Base-by-base conservation (phyloP, 2,329 filamentous ascomycete species). In the Fusarium stilboides region DNA sequence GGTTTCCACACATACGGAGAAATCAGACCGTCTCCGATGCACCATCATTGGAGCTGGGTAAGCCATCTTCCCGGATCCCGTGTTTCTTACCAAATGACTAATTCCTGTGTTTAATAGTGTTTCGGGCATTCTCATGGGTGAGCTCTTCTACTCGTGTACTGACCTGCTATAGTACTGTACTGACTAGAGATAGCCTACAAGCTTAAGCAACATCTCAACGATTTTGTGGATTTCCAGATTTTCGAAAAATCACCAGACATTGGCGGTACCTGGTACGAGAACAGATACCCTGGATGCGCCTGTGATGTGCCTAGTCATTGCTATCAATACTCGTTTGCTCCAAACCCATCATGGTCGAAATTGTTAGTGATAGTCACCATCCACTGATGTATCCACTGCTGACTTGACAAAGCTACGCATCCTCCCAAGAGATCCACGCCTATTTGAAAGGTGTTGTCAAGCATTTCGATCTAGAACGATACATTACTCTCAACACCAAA, bases 211-310 rank as follows among this genome's bases (percentile, higher is more conserved):
- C 62, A 69, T 33, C 63, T 70, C 5, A 36, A 65, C 4, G 62
- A 62, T 22, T 64, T 57, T 28, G 43, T 49, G 0, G 34, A 22
- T 4, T 53, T 70, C 5, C 57, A 65, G 39, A 76, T 88, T 43
- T 88, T 88, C 72, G 87, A 88, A 68, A 88, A 88, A 77, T 88
- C 88, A 62, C 74, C 77, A 10, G 82, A 84, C 20, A 80, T 88
- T 13, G 86, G 86, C 20, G 87, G 87, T 4, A 89, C 87, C 0
- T 89, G 87, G 87, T 82, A 82, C 65, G 87, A 88, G 72, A 88
- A 88, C 71, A 79, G 82, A 20, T 89, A 89, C 63, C 87, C 20
- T 2, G 57, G 63, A 13, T 88, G 86, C 68, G 80, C 80, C 54
- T 88, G 86, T 72, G 87, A 88, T 56, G 80, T 87, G 0, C 84